phyloP scores from a whole-genome alignment of 2,329 filamentous ascomycete species.

The Alternaria sp. region DNA sequence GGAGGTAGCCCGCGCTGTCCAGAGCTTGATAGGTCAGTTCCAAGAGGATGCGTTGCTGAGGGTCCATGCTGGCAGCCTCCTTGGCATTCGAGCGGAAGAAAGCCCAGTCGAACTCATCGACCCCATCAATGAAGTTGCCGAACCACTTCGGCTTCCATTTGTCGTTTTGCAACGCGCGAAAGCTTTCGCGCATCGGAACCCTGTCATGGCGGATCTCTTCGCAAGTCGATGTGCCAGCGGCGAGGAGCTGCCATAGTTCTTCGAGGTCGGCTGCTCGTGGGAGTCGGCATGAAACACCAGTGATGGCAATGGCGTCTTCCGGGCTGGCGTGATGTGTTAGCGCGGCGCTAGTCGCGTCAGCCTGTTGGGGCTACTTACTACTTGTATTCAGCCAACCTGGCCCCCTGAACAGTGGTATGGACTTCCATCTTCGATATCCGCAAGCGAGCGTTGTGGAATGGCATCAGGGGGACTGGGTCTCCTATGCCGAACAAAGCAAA shows the following conservation, averaged over 20 bases:
- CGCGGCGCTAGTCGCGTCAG: neutral
- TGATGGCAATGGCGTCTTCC: constrained; percentile 13
- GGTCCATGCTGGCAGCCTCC: constrained; percentile 34
- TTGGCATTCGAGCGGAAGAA: constrained; percentile 32
- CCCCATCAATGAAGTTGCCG: constrained; percentile 29
- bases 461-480: constrained; percentile 24
- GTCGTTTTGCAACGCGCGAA: constrained; percentile 11
- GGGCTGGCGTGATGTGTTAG: constrained; percentile 6
- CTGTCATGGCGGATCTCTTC: constrained; percentile 9
- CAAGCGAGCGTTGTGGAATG: constrained; percentile 18
- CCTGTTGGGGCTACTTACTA: constrained; percentile 6
- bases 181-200: constrained; percentile 9
- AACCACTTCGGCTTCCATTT: constrained; percentile 16
- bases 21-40: constrained; percentile 46
- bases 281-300: constrained; percentile 17
- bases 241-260: constrained; percentile 19
- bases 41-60: constrained; percentile 34
- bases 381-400: constrained; percentile 5
- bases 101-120: constrained; percentile 43
- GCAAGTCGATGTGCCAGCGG: constrained; percentile 9
- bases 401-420: constrained; percentile 5
- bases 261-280: constrained; percentile 17
- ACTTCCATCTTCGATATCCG: constrained; percentile 17
- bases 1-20: constrained; percentile 38
- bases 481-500: constrained; percentile 30